Percentiles rank a stretch among this genome's conserved stretches.
Conservation (phyloP, 1,139 yeast species). For the Pichia sp. region DNA sequence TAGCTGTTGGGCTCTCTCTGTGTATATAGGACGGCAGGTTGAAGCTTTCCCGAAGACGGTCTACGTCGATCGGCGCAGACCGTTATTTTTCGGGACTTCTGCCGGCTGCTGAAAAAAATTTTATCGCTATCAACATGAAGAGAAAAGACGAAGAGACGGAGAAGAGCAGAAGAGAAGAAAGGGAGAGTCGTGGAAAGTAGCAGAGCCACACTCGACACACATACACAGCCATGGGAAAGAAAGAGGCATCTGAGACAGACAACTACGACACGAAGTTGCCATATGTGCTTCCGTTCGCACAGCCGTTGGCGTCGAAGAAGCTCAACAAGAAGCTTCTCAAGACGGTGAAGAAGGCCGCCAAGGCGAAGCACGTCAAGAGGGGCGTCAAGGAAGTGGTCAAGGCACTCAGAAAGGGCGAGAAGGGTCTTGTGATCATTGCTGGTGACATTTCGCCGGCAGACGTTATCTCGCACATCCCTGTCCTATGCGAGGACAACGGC, state of each 20-base stretch:
- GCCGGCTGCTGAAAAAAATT: too few relatives aligned
- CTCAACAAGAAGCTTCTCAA: constrained; percentile 91
- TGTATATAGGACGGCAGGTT: background rate
- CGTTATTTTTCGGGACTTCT: background rate
- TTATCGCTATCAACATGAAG: constrained; percentile 1
- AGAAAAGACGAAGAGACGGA: background rate
- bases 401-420: constrained; percentile 95
- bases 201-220: background rate
- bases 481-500: constrained; percentile 86
- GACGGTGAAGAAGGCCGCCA: constrained; percentile 94
- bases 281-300: constrained; percentile 87
- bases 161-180: background rate
- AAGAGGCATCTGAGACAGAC: constrained; percentile 48
- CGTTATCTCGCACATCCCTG: constrained; percentile 95
- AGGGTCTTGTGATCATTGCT: constrained; percentile 93
- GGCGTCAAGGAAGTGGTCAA: constrained; percentile 99
- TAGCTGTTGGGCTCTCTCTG: background rate
- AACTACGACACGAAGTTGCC: constrained; percentile 90
- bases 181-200: too few relatives aligned
- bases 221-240: constrained; percentile 46
- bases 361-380: constrained; percentile 96
- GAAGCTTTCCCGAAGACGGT: too few relatives aligned
- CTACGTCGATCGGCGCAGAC: constrained; percentile 7
- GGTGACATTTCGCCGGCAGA: constrained; percentile 98
- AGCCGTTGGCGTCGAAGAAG: constrained; percentile 94